Evolutionary conservation across 345 rosid species (phyloP).

Genomic region (Isatis tinctoria): DNA sequence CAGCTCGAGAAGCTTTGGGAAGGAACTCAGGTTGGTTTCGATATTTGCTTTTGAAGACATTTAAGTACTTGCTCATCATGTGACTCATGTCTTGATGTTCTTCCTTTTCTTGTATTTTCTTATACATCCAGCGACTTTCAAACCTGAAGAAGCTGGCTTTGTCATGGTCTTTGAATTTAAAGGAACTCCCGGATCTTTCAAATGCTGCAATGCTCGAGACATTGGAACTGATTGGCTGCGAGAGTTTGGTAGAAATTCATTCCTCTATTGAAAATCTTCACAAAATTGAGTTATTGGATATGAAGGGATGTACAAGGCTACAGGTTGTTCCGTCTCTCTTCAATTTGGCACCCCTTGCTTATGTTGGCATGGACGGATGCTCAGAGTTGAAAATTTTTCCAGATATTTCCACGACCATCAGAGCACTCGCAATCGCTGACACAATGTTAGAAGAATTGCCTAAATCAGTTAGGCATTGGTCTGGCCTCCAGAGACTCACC

Average conservation of each 20-base stretch:
- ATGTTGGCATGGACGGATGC: background rate
- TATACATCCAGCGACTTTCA: background rate
- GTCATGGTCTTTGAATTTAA: background rate
- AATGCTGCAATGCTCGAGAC: background rate
- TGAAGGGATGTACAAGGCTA: background rate
- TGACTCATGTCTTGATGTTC: background rate
- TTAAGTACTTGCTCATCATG: background rate
- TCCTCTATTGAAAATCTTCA: background rate
- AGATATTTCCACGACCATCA: conserved; percentile 1
- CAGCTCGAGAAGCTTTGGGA: conserved; percentile 23
- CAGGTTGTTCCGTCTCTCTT: background rate
- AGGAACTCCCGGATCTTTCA: background rate
- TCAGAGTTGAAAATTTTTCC: background rate
- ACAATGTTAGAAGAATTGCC: background rate
- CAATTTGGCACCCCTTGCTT: background rate
- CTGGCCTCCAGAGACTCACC: background rate
- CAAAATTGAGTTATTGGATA: background rate
- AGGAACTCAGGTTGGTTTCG: conserved; percentile 14
- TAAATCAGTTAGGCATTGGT: background rate
- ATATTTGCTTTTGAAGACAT: background rate
- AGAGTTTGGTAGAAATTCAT: background rate
- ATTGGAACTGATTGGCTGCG: background rate
- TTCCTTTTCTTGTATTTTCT: background rate
- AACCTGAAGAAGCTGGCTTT: background rate
- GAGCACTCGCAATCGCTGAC: background rate